Evolutionary conservation across 208 protist species (phyloP).

Genomic region (Acanthamoeba sp.): DNA sequence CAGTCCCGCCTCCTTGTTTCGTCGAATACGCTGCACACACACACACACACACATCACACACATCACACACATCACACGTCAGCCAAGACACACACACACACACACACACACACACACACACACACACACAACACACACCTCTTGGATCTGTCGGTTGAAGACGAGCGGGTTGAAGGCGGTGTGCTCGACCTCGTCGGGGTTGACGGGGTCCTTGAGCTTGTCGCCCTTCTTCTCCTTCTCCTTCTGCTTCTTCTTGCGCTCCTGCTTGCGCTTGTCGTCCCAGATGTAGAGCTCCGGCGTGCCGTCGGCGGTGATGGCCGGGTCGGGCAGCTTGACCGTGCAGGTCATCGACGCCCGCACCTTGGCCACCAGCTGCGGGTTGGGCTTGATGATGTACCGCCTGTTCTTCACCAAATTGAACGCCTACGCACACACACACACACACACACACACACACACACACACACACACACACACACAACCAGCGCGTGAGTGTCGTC

Average conservation of each 20-base stretch:
- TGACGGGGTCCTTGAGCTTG: background rate
- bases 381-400: constrained; percentile 62
- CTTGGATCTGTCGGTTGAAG: constrained; percentile 26
- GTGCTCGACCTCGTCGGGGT: constrained; percentile 18
- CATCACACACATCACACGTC: background rate
- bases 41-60: background rate
- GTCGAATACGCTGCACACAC: constrained; percentile 10
- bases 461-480: background rate
- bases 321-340: background rate
- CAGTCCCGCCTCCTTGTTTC: constrained; percentile 15
- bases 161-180: constrained; percentile 67
- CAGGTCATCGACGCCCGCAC: background rate
- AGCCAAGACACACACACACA: too few relatives aligned
- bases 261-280: constrained; percentile 5
- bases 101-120: too few relatives aligned
- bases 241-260: constrained; percentile 2
- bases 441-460: background rate
- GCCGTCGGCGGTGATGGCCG: background rate
- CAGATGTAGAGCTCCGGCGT: constrained; percentile 1
- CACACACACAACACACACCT: background rate
- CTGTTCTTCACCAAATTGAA: constrained; percentile 57
- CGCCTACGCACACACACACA: background rate
- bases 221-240: background rate
- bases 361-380: constrained; percentile 42
- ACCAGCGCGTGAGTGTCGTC: background rate